These are phyloP conservation scores for Boletus vermiculosoides DNA, from an alignment of 768 basidiomycete genomes.

Conservation along the genomic window DNA sequence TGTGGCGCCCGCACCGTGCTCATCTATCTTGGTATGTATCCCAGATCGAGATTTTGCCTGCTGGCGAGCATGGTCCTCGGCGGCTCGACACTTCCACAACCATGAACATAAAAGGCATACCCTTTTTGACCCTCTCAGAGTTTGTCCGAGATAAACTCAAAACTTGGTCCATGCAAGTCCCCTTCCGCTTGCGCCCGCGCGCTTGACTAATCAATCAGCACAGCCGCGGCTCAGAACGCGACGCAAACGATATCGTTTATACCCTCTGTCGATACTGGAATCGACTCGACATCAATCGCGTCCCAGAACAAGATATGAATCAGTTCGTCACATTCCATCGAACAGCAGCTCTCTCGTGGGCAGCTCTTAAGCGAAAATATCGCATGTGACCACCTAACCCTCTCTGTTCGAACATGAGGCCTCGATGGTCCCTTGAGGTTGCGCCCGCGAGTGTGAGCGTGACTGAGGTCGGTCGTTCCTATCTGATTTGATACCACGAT, in stretches of 20 bases:
- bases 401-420: slow-evolving; percentile 4
- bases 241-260: slow-evolving; percentile 76
- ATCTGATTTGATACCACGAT: slow-evolving; percentile 28
- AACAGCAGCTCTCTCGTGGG: slow-evolving; percentile 70
- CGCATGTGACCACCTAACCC: slow-evolving; percentile 42
- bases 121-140: slow-evolving; percentile 83
- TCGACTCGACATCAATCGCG: slow-evolving; percentile 79
- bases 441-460: neutral
- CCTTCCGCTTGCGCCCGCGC: slow-evolving; percentile 1
- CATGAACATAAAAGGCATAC: slow-evolving; percentile 66
- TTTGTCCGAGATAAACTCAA: slow-evolving; percentile 85
- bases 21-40: slow-evolving; percentile 4
- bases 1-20: slow-evolving; percentile 7
- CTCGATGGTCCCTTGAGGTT: neutral
- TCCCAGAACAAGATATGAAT: slow-evolving; percentile 84
- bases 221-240: slow-evolving; percentile 68
- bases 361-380: slow-evolving; percentile 72
- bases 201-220: slow-evolving; percentile 15
- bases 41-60: slow-evolving; percentile 81
- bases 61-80: slow-evolving; percentile 79
- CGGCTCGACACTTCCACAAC: slow-evolving; percentile 66
- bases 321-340: slow-evolving; percentile 61
- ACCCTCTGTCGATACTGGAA: slow-evolving; percentile 76
- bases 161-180: slow-evolving; percentile 71
- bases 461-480: slow-evolving; percentile 19